These are phyloP conservation scores for Trypethelium eluteriae DNA, from an alignment of 495 filamentous ascomycete genomes.

Conservation along the genomic window DNA sequence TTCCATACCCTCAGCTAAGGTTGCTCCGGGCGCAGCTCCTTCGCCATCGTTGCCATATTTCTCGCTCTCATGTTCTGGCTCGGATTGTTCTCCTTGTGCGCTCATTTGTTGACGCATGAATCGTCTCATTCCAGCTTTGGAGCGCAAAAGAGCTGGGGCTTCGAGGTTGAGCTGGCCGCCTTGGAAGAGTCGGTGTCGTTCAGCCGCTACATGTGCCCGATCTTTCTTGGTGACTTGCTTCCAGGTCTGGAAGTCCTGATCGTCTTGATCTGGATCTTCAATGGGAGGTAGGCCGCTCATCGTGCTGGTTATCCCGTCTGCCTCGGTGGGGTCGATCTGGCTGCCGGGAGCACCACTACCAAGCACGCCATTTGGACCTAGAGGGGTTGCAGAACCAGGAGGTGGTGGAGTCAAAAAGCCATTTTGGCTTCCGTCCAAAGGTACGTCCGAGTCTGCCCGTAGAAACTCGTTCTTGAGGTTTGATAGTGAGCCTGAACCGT, in stretches of 20 bases:
- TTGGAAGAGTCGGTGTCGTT: slow-evolving; percentile 74
- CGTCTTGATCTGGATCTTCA: slow-evolving; percentile 58
- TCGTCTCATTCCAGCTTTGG: slow-evolving; percentile 66
- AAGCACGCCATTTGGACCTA: slow-evolving; percentile 59
- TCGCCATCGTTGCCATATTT: slow-evolving; percentile 41
- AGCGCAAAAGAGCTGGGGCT: slow-evolving; percentile 77
- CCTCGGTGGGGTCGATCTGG: slow-evolving; percentile 73
- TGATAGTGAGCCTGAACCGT: slow-evolving; percentile 36
- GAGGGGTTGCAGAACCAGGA: slow-evolving; percentile 66
- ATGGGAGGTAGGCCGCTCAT: slow-evolving; percentile 51
- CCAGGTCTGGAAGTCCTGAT: slow-evolving; percentile 93
- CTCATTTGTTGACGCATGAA: slow-evolving; percentile 69
- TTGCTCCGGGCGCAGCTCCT: slow-evolving; percentile 50
- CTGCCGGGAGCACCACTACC: slow-evolving; percentile 50
- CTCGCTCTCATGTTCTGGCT: slow-evolving; percentile 37
- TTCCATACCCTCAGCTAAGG: slow-evolving; percentile 86
- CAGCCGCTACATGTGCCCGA: slow-evolving; percentile 73
- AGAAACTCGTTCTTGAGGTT: slow-evolving; percentile 41
- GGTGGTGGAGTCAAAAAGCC: slow-evolving; percentile 72
- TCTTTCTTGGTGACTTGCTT: slow-evolving; percentile 98
- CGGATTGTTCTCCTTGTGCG: slow-evolving; percentile 41
- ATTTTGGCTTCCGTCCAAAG: slow-evolving; percentile 64
- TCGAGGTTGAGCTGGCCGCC: slow-evolving; percentile 78
- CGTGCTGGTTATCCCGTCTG: slow-evolving; percentile 57
- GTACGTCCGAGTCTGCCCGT: slow-evolving; percentile 56